phyloP scores from a whole-genome alignment of 2,329 filamentous ascomycete genomes.

The Penicillium sp. region DNA sequence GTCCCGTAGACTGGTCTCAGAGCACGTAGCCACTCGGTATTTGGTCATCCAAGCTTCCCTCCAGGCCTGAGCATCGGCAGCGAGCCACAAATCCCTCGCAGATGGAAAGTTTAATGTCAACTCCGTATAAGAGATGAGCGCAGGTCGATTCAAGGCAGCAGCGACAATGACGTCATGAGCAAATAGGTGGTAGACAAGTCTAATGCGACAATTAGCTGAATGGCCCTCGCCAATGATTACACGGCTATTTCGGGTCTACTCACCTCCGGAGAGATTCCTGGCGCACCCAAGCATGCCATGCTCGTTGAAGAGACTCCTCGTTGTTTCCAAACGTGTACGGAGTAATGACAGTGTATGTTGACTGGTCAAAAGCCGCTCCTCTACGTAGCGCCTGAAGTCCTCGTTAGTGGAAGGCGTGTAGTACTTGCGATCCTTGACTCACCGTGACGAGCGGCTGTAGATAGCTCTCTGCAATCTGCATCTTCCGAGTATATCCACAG shows the following conservation, averaged over 20 bases:
- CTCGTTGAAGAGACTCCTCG: constrained; percentile 6
- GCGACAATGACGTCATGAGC: constrained; percentile 12
- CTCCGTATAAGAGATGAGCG: constrained; percentile 12
- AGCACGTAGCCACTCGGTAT: constrained; percentile 1
- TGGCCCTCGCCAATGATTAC: too few relatives aligned
- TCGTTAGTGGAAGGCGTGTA: not conserved
- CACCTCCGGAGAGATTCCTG: constrained; percentile 15
- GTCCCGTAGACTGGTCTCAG: constrained; percentile 7
- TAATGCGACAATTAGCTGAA: not conserved
- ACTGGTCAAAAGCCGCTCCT: constrained; percentile 9
- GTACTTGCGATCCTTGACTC: not conserved
- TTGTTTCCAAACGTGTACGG: constrained; percentile 8
- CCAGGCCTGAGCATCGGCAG: constrained; percentile 8
- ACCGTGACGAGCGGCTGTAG: constrained; percentile 13
- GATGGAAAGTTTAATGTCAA: constrained; percentile 10
- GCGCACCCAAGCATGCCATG: constrained; percentile 12
- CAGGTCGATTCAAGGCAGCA: constrained; percentile 11
- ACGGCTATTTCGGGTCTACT: not conserved
- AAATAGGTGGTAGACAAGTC: constrained; percentile 13
- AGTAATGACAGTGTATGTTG: constrained; percentile 7
- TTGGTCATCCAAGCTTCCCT: constrained; percentile 7
- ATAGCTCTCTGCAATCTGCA: constrained; percentile 15
- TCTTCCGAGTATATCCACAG: constrained; percentile 13
- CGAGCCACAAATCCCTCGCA: constrained; percentile 13
- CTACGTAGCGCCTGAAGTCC: constrained; percentile 9